A percentile compares a stretch with the other conserved stretches of the same genome.
Conservation (phyloP, 768 basidiomycete species). For the Serendipita indica region DNA sequence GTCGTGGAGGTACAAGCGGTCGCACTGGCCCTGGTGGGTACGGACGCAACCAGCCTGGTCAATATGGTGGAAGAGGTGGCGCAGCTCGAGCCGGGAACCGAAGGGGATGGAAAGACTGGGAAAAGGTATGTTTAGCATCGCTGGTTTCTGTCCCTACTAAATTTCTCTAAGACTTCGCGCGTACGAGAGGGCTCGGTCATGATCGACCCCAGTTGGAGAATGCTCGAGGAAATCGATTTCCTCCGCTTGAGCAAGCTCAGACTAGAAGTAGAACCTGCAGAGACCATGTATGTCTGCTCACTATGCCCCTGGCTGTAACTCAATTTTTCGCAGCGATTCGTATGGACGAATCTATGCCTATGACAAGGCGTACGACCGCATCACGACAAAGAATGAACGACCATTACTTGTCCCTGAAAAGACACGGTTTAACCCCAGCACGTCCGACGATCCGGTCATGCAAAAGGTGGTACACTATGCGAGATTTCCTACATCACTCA, state of each 20-base stretch:
- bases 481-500: constrained; percentile 8
- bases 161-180: constrained; percentile 69
- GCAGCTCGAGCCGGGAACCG: constrained; percentile 33
- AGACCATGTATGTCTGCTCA: constrained; percentile 54
- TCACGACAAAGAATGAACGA: constrained; percentile 84
- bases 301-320: constrained; percentile 12
- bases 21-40: constrained; percentile 18
- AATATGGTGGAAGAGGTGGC: constrained; percentile 33
- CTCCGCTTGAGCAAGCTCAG: constrained; percentile 78
- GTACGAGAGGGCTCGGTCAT: constrained; percentile 85
- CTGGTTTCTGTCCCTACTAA: neutral
- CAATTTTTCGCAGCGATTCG: constrained; percentile 39
- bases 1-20: constrained; percentile 21
- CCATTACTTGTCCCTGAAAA: constrained; percentile 87
- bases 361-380: constrained; percentile 88
- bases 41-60: constrained; percentile 23
- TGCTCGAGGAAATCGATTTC: constrained; percentile 96
- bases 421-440: constrained; percentile 93
- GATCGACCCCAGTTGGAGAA: constrained; percentile 83
- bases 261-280: constrained; percentile 85
- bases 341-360: constrained; percentile 87
- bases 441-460: constrained; percentile 94
- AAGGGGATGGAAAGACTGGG: constrained; percentile 85
- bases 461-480: constrained; percentile 48
- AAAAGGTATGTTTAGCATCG: constrained; percentile 44